Base-by-base conservation (phyloP, 257 asterid species). In the Vinca minor region DNA sequence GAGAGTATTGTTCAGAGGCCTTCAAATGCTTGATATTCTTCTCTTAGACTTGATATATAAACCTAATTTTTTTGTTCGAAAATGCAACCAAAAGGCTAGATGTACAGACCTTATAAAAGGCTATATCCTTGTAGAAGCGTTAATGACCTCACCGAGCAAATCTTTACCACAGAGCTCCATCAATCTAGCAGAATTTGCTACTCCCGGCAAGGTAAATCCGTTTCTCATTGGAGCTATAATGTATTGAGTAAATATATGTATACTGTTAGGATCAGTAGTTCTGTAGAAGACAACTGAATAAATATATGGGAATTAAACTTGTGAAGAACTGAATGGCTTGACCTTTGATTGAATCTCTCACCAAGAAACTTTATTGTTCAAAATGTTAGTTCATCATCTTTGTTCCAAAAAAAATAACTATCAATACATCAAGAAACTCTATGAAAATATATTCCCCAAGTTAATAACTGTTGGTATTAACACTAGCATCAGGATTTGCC, bases 401-500 rank as follows among this genome's bases (percentile, higher is more conserved):
- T 20, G 49, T 45, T 44, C 48, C 55, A 56, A 54, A 21, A 28
- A 14, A 53, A 15, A 14, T 28, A 2, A 14, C 21, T 15, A 31
- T 5, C 6, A 7, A 8, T 31, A 56, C 41, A 56, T 55, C 13
- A 55, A 53, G 36, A 59, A 36, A n/a, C 17, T 44, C 14, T 57
- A 62, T 70, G 67, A 76, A 15, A 68, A 45, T 44, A 69, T n/a
- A 41, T 66, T 42, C 32, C 57, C 62, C 20, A 80, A 15, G 63
- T 66, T 60, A 12, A 80, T 62, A 9, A 72, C 73, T 32, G 74
- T 52, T 50, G 77, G 62, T 32, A n/a, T n/a, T n/a, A 77, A 56
- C 5, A 69, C 74, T 49, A 75, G 69, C 59, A 74, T 15, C 73
- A 75, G 38, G 38, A 75, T 52, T 21, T 67, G 59, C 81, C 81